These are phyloP conservation scores for Cladophialophora immunda DNA, from an alignment of 2,329 filamentous ascomycete genomes.

Conservation along the genomic window DNA sequence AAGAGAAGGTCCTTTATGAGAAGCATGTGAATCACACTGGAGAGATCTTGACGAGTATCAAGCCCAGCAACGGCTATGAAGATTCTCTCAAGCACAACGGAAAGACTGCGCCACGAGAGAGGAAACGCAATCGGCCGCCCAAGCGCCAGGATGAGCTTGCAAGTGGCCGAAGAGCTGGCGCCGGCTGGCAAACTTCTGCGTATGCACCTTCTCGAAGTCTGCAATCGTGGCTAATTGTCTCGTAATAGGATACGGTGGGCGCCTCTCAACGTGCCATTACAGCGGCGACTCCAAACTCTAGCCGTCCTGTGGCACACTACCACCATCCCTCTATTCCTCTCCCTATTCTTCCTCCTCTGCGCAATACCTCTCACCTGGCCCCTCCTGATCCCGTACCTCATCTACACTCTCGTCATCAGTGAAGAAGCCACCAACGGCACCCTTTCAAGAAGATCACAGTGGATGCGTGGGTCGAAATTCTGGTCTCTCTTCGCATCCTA, in stretches of 20 bases:
- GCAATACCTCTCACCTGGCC: conserved; percentile 94
- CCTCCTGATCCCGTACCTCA: conserved; percentile 75
- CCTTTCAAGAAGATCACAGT: conserved; percentile 76
- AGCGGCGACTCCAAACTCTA: conserved; percentile 77
- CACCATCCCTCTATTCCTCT: conserved; percentile 74
- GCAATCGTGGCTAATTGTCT: conserved; percentile 21
- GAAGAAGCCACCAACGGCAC: conserved; percentile 78
- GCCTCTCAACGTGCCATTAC: conserved; percentile 76
- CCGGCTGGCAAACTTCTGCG: conserved; percentile 61
- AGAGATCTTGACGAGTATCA: conserved; percentile 54
- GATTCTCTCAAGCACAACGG: conserved; percentile 46
- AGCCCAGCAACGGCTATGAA: conserved; percentile 50
- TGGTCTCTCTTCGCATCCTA: conserved; percentile 94
- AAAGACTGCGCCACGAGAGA: conserved; percentile 40
- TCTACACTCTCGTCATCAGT: conserved; percentile 80
- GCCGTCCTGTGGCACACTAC: conserved; percentile 78
- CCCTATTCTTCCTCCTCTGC: conserved; percentile 88
- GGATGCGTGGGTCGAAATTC: conserved; percentile 74
- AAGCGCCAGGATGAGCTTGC: conserved; percentile 49
- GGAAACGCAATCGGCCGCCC: conserved; percentile 45
- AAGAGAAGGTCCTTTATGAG: conserved; percentile 51
- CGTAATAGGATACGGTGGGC: conserved; percentile 77
- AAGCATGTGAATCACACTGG: conserved; percentile 56
- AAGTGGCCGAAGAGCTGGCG: conserved; percentile 62
- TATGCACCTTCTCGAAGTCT: conserved; percentile 38